These are phyloP conservation scores for Debaryomyces coudertii DNA, from an alignment of 1,139 yeast genomes.

Conservation along the genomic window DNA sequence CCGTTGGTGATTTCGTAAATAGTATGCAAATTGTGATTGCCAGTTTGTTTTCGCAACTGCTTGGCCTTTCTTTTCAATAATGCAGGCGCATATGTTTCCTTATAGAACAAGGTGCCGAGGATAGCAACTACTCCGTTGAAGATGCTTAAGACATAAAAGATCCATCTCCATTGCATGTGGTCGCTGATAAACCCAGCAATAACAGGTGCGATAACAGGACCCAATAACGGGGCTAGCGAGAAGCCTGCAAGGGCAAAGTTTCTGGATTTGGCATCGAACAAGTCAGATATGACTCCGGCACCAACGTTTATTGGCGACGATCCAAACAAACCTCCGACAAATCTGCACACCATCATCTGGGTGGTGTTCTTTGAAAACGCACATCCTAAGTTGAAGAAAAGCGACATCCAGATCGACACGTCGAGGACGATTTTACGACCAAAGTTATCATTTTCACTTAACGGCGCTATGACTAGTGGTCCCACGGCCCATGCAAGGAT, in stretches of 20 bases:
- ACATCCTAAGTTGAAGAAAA: conserved; percentile 44
- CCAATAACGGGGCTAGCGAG: conserved; percentile 51
- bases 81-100: conserved; percentile 47
- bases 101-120: conserved; percentile 37
- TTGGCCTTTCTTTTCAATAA: conserved; percentile 38
- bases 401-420: conserved; percentile 38
- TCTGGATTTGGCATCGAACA: conserved; percentile 42
- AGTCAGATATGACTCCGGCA: conserved; percentile 45
- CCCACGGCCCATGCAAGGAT: conserved; percentile 53
- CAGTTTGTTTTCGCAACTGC: conserved; percentile 36
- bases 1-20: conserved; percentile 46
- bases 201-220: conserved; percentile 66
- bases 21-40: conserved; percentile 44
- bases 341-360: conserved; percentile 45
- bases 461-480: conserved; percentile 48
- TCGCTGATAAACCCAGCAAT: conserved; percentile 60
- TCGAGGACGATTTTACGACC: conserved; percentile 47
- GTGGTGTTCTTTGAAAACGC: conserved; percentile 43
- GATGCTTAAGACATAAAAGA: conserved; percentile 43
- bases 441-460: conserved; percentile 45
- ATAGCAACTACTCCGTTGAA: conserved; percentile 46
- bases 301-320: conserved; percentile 49
- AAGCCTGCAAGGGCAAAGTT: conserved; percentile 47
- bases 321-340: conserved; percentile 44
- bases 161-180: conserved; percentile 48